Evolutionary conservation across 495 filamentous ascomycete genomes (phyloP).

Genomic region (Neohortaea acidophila): DNA sequence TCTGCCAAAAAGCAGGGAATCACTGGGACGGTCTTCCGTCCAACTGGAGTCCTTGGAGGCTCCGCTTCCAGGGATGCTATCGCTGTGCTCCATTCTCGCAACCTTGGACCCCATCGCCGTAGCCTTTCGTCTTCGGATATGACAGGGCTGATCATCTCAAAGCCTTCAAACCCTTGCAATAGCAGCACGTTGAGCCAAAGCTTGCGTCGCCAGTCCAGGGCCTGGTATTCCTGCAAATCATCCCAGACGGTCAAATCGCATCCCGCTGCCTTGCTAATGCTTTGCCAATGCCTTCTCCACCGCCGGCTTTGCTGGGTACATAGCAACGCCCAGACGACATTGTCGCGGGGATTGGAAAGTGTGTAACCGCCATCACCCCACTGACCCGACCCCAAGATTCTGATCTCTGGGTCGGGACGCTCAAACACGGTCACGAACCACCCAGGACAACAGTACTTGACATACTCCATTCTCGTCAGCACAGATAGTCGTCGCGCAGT

Average conservation of each 20-base stretch:
- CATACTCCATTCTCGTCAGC: constrained; percentile 24
- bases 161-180: not conserved
- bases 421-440: constrained; percentile 1
- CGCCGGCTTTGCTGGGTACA: not conserved
- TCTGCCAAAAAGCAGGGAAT: no score
- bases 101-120: not conserved
- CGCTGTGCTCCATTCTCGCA: not conserved
- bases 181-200: not conserved
- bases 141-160: not conserved
- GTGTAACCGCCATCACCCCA: no score
- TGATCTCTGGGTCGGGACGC: not conserved
- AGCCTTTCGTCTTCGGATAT: not conserved
- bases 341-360: not conserved
- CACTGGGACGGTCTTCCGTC: not conserved
- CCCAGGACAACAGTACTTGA: constrained; percentile 29
- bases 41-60: not conserved
- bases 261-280: not conserved
- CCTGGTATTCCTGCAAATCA: not conserved
- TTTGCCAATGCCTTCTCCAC: not conserved
- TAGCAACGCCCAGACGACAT: not conserved
- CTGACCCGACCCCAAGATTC: no score
- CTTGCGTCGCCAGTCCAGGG: not conserved
- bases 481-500: constrained; percentile 8
- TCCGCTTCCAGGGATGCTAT: not conserved
- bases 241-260: not conserved